Evolutionary conservation across 805 yeast species (phyloP).

Genomic region (Yamadazyma scolyti): DNA sequence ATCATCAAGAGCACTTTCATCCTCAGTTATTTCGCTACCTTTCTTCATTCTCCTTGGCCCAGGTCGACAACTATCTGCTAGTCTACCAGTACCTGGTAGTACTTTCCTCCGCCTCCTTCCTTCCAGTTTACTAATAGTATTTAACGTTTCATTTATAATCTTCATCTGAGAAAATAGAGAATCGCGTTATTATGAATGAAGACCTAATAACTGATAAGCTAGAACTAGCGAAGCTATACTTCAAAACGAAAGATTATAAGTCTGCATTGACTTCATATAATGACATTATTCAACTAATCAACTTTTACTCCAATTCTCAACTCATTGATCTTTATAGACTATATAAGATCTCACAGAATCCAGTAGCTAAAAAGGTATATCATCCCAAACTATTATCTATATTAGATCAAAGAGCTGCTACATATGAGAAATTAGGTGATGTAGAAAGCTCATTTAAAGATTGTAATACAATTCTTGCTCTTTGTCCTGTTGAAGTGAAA

Average conservation of each 20-base stretch:
- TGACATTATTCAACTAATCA: constrained; percentile 18
- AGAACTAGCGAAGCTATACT: constrained; percentile 26
- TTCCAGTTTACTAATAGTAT: no score
- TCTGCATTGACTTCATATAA: constrained; percentile 27
- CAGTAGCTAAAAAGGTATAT: constrained; percentile 24
- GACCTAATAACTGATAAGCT: constrained; percentile 25
- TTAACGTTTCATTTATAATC: no score
- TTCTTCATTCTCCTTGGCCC: no score
- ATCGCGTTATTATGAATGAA: constrained; percentile 13
- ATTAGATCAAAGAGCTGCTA: constrained; percentile 49
- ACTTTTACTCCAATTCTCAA: constrained; percentile 12
- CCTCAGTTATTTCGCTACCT: no score
- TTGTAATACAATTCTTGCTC: constrained; percentile 25
- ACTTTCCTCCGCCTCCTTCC: no score
- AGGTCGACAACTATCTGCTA: no score
- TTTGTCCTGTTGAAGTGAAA: constrained; percentile 46
- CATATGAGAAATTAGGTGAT: constrained; percentile 38
- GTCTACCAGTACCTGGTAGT: no score
- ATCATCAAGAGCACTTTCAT: no score
- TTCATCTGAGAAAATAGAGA: no score
- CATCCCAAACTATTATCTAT: constrained; percentile 36
- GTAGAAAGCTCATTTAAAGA: constrained; percentile 33
- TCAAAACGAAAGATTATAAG: constrained; percentile 23
- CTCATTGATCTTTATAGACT: constrained; percentile 15
- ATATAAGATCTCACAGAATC: constrained; percentile 17